Percentiles rank a stretch among this genome's conserved stretches.
phyloP scores from a whole-genome alignment of 225 moss, liverwort and hornwort species.

The Anthoceros angustus region DNA sequence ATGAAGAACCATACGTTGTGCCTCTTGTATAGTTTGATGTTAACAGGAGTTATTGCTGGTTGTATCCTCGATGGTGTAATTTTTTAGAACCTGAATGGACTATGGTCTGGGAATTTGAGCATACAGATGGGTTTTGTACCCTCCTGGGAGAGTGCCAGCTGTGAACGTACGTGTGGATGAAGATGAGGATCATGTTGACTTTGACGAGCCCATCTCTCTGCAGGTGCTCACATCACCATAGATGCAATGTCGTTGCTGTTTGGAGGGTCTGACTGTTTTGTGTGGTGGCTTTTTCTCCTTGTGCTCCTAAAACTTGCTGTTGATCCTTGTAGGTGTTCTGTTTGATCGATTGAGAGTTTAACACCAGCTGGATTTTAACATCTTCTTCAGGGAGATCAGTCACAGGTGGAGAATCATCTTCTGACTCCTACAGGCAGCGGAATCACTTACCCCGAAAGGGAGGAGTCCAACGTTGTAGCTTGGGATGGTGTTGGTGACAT shows the following conservation, averaged over 20 bases:
- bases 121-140: slow-evolving; percentile 88
- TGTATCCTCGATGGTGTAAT: background rate
- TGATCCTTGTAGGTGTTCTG: no score
- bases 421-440: background rate
- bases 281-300: no score
- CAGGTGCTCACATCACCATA: slow-evolving; percentile 30
- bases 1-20: no score
- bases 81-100: no score
- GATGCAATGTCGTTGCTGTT: no score
- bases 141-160: slow-evolving; percentile 87
- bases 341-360: no score
- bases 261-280: no score
- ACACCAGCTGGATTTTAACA: background rate
- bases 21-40: no score
- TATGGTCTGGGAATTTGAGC: background rate
- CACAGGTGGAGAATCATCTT: background rate
- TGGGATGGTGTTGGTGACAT: background rate
- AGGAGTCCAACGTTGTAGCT: background rate
- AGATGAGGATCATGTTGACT: slow-evolving; percentile 70
- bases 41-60: slow-evolving; percentile 1
- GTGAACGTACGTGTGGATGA: slow-evolving; percentile 72
- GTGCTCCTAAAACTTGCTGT: no score
- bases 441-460: background rate
- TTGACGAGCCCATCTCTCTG: slow-evolving; percentile 89
- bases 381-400: background rate